Percentiles rank a stretch among this genome's conserved stretches.
Conservation (phyloP, 1,139 yeast genomes). For the Protomyces lactucae-debilis region DNA sequence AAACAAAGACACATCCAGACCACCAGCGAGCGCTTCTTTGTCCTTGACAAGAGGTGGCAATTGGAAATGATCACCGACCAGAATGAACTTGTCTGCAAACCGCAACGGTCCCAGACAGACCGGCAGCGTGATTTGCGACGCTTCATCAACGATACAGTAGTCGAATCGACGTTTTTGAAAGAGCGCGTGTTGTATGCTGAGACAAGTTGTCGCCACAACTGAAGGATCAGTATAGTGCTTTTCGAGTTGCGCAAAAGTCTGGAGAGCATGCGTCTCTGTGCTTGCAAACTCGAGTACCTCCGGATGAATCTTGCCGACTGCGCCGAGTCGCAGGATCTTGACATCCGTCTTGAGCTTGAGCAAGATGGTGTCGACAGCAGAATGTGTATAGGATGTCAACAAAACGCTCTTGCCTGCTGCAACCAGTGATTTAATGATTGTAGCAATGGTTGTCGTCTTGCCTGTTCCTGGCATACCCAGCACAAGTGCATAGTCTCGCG, state of each 20-base stretch:
- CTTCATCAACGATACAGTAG: slow-evolving; percentile 92
- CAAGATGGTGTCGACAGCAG: slow-evolving; percentile 91
- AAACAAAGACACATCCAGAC: slow-evolving; percentile 75
- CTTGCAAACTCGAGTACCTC: slow-evolving; percentile 56
- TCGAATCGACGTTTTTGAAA: slow-evolving; percentile 65
- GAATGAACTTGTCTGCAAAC: slow-evolving; percentile 67
- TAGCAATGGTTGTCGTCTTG: slow-evolving; percentile 85
- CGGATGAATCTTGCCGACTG: slow-evolving; percentile 51
- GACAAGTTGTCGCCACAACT: slow-evolving; percentile 81
- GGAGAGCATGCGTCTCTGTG: slow-evolving; percentile 41
- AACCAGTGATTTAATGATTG: slow-evolving; percentile 59
- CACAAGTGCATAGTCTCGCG: slow-evolving; percentile 72
- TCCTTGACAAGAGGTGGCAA: slow-evolving; percentile 41
- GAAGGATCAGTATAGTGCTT: slow-evolving; percentile 54
- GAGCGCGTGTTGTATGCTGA: slow-evolving; percentile 65
- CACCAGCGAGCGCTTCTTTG: slow-evolving; percentile 50
- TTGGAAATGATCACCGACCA: slow-evolving; percentile 94
- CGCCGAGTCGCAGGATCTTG: slow-evolving; percentile 44
- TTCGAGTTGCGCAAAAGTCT: slow-evolving; percentile 36
- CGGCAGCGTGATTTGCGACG: slow-evolving; percentile 91
- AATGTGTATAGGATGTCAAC: slow-evolving; percentile 83
- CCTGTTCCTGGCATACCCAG: slow-evolving; percentile 99
- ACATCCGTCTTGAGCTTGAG: slow-evolving; percentile 56
- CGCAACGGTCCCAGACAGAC: slow-evolving; percentile 82
- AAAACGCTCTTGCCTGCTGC: slow-evolving; percentile 61